Conservation (phyloP, 2,329 filamentous ascomycete species). For the Monosporascus cannonballus region DNA sequence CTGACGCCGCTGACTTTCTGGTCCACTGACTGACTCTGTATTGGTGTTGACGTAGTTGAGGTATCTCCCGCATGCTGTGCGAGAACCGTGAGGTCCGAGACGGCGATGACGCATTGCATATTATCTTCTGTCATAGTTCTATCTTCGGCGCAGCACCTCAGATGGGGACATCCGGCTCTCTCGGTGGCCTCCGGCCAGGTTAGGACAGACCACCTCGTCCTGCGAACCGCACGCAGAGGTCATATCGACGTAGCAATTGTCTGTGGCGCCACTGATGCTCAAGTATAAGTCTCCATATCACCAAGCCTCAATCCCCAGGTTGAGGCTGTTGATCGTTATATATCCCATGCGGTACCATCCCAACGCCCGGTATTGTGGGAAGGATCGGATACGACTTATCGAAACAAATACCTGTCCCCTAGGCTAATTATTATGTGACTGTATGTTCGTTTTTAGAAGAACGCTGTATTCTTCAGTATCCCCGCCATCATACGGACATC, state of each 20-base stretch:
- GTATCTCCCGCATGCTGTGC: too few relatives aligned
- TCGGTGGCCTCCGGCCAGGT: background rate
- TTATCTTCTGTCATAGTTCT: background rate
- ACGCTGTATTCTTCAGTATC: too few relatives aligned
- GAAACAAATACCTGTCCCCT: background rate
- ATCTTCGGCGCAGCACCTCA: background rate
- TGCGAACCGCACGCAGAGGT: background rate
- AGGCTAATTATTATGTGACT: too few relatives aligned
- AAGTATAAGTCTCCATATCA: background rate
- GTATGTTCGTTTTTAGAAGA: too few relatives aligned
- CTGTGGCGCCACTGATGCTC: background rate
- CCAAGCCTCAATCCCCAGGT: background rate
- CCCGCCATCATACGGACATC: too few relatives aligned
- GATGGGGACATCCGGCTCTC: background rate
- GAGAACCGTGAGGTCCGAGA: too few relatives aligned
- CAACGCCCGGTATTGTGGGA: background rate
- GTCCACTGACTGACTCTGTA: too few relatives aligned
- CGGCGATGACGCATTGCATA: background rate
- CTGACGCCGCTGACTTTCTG: too few relatives aligned
- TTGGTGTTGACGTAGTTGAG: too few relatives aligned
- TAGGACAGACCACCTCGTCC: background rate
- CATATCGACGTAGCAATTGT: constrained; percentile 2
- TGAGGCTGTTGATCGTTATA: background rate
- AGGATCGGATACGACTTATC: background rate
- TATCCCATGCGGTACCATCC: constrained; percentile 4